Evolutionary conservation across 2,329 filamentous ascomycete genomes (phyloP).

Genomic region (Sarocladium kiliense): DNA sequence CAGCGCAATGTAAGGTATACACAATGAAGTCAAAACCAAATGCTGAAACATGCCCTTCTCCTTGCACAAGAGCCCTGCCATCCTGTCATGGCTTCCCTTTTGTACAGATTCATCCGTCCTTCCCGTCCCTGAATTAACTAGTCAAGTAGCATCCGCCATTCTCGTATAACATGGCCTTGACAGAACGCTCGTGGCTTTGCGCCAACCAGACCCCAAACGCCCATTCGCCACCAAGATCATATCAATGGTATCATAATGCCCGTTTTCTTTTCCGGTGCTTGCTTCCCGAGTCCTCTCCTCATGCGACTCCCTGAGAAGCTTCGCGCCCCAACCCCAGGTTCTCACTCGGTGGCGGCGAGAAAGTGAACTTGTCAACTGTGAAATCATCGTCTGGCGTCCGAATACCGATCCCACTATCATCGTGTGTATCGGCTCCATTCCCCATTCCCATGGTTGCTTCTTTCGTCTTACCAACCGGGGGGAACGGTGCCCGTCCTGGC

Average conservation of each 20-base stretch:
- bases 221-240: slow-evolving; percentile 3
- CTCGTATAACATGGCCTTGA: neutral
- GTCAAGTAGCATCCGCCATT: neutral
- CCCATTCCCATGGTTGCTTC: slow-evolving; percentile 29
- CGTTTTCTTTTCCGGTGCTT: neutral
- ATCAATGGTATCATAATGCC: slow-evolving; percentile 8
- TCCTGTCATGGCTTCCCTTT: neutral
- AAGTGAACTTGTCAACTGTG: slow-evolving; percentile 53
- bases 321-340: slow-evolving; percentile 26
- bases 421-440: slow-evolving; percentile 46
- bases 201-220: slow-evolving; percentile 7
- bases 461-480: slow-evolving; percentile 34
- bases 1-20: neutral
- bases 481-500: slow-evolving; percentile 45
- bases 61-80: neutral
- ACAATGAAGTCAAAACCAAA: slow-evolving; percentile 2
- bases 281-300: neutral
- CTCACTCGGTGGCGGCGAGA: slow-evolving; percentile 30
- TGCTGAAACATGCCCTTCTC: neutral
- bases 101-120: neutral
- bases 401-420: slow-evolving; percentile 73
- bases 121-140: neutral
- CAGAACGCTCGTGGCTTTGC: neutral
- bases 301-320: slow-evolving; percentile 16
- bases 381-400: slow-evolving; percentile 62